Percentiles rank a stretch among this genome's conserved stretches.
These are phyloP conservation scores for Sporothrix protearum DNA, from an alignment of 2,329 filamentous ascomycete genomes.

Conservation along the genomic window DNA sequence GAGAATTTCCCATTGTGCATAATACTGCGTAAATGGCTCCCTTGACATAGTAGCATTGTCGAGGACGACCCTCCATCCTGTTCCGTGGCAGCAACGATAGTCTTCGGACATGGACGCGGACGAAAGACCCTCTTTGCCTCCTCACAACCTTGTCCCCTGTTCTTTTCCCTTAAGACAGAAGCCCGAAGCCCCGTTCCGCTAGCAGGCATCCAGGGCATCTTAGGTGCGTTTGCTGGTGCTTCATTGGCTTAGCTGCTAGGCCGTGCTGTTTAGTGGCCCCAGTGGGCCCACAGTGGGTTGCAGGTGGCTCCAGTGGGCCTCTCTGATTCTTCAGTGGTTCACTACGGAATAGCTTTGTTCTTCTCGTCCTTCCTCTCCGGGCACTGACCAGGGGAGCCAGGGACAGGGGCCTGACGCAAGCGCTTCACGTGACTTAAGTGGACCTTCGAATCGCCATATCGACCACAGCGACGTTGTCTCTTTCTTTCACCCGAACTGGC, in stretches of 20 bases:
- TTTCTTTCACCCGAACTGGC: not conserved
- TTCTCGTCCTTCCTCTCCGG: not conserved
- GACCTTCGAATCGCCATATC: not conserved
- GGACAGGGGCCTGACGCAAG: not conserved
- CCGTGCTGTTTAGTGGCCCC: not conserved
- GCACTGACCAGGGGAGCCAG: not conserved
- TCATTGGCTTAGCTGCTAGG: not conserved
- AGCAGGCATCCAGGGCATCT: not conserved
- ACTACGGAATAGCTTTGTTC: too few relatives aligned
- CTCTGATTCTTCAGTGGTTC: not conserved
- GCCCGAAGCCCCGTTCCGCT: not conserved
- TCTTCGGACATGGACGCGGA: not conserved
- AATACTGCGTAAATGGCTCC: not conserved
- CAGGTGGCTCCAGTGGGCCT: not conserved
- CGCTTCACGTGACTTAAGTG: conserved; percentile 7
- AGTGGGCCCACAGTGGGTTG: too few relatives aligned
- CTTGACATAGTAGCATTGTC: too few relatives aligned
- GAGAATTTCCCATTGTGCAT: not conserved
- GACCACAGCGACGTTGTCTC: not conserved
- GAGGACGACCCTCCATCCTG: not conserved
- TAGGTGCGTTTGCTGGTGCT: not conserved
- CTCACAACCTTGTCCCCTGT: not conserved
- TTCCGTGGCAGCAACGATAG: conserved; percentile 1
- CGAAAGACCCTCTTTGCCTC: not conserved
- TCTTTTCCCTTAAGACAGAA: not conserved